phyloP scores from a whole-genome alignment of 257 asterid genomes.

The Solanum rostratum region DNA sequence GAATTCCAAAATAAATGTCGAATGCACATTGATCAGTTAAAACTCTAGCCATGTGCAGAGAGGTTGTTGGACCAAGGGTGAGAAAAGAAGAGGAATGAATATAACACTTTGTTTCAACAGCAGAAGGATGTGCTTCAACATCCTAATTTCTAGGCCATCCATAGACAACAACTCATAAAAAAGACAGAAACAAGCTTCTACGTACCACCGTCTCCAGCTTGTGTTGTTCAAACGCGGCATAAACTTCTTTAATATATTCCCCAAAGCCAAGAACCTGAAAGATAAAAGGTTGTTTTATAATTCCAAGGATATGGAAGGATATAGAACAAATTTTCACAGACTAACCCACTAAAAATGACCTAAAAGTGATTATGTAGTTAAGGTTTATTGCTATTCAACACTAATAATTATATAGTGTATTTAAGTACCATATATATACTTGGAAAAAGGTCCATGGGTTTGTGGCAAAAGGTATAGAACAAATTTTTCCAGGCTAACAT shows the following conservation, averaged over 20 bases:
- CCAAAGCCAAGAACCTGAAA: slow-evolving; percentile 88
- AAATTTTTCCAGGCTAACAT: not conserved
- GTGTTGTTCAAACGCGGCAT: slow-evolving; percentile 93
- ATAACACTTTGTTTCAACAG: not conserved
- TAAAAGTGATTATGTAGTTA: not conserved
- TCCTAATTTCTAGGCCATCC: not conserved
- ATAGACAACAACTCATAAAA: not conserved
- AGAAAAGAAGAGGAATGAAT: not conserved
- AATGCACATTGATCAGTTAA: not conserved
- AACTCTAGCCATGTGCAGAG: not conserved
- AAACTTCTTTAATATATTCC: slow-evolving; percentile 87
- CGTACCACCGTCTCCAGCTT: slow-evolving; percentile 63
- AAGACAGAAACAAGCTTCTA: not conserved
- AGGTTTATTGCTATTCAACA: not conserved
- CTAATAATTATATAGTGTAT: not conserved
- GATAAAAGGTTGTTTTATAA: not conserved
- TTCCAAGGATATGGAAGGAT: not conserved
- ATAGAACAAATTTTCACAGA: not conserved
- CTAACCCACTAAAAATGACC: not conserved
- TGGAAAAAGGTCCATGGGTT: no score
- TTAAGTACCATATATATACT: no score
- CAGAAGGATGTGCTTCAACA: not conserved
- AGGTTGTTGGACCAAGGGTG: not conserved
- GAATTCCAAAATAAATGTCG: not conserved
- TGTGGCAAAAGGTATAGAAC: not conserved